These are phyloP conservation scores for Termitomyces sp. DNA, from an alignment of 768 basidiomycete genomes.

Conservation along the genomic window DNA sequence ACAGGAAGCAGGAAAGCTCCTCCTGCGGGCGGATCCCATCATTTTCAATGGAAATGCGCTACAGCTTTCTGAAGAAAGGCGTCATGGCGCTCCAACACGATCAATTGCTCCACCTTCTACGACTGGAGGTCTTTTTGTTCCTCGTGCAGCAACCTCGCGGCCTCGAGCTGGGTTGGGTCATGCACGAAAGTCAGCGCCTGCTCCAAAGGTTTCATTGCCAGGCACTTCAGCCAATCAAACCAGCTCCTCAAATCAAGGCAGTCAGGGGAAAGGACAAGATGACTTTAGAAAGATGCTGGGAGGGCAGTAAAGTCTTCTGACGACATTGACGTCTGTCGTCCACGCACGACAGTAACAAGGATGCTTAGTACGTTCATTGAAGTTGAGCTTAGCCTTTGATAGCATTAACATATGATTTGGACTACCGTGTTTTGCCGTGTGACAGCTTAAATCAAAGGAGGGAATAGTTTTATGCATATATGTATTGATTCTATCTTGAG, in stretches of 20 bases:
- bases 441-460: too few relatives aligned
- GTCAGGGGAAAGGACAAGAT: constrained; percentile 58
- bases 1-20: constrained; percentile 80
- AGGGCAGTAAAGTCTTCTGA: constrained; percentile 3
- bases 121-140: constrained; percentile 56
- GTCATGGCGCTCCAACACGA: constrained; percentile 24
- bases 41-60: constrained; percentile 60
- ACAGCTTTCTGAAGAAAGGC: constrained; percentile 51
- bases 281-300: constrained; percentile 83
- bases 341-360: too few relatives aligned
- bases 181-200: constrained; percentile 32
- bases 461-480: too few relatives aligned
- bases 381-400: too few relatives aligned
- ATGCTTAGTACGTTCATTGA: not conserved
- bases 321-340: not conserved
- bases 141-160: constrained; percentile 57
- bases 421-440: too few relatives aligned
- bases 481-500: too few relatives aligned
- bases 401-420: too few relatives aligned
- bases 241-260: constrained; percentile 12
- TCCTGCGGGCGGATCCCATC: constrained; percentile 69
- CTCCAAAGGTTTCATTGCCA: not conserved
- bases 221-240: constrained; percentile 3
- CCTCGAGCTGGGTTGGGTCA: constrained; percentile 71
- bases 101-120: constrained; percentile 29